These are phyloP conservation scores for Fragaria ananassa DNA, from an alignment of 306 rosid species.

Conservation along the genomic window DNA sequence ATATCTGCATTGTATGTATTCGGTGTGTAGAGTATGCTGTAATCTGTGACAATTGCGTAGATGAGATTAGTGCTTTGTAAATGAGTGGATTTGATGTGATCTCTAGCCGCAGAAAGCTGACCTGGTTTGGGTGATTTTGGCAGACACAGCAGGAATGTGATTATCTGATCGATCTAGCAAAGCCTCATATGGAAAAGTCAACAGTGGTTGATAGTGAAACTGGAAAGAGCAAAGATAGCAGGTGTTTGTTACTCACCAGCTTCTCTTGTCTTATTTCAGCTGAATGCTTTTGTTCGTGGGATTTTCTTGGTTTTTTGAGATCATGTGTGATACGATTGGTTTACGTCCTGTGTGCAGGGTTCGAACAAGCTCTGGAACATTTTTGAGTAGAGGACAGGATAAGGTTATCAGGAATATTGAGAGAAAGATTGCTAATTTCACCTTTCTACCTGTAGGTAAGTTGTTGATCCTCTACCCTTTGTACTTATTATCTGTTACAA, in stretches of 20 bases:
- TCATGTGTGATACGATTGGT: background rate
- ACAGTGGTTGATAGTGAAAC: constrained; percentile 87
- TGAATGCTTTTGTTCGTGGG: constrained; percentile 2
- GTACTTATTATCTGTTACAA: constrained; percentile 1
- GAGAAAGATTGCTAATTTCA: constrained; percentile 78
- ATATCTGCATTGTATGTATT: background rate
- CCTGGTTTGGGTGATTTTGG: constrained; percentile 36
- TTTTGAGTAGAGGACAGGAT: constrained; percentile 86
- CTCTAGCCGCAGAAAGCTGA: constrained; percentile 27
- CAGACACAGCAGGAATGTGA: constrained; percentile 88
- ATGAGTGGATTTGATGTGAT: background rate
- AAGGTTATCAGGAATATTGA: constrained; percentile 74
- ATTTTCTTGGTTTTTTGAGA: constrained; percentile 3
- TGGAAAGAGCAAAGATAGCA: constrained; percentile 96
- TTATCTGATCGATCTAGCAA: constrained; percentile 69
- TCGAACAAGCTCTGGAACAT: constrained; percentile 95
- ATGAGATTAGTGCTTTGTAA: background rate
- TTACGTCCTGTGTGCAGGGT: constrained; percentile 45
- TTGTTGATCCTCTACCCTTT: constrained; percentile 2
- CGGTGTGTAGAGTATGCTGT: background rate
- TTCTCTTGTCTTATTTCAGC: constrained; percentile 16
- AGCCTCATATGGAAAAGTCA: constrained; percentile 81
- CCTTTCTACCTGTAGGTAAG: constrained; percentile 84
- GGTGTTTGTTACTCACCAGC: constrained; percentile 43
- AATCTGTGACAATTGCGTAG: background rate